Conservation (phyloP, 148 eudicot genomes). For the Rhododendron williamsianum region DNA sequence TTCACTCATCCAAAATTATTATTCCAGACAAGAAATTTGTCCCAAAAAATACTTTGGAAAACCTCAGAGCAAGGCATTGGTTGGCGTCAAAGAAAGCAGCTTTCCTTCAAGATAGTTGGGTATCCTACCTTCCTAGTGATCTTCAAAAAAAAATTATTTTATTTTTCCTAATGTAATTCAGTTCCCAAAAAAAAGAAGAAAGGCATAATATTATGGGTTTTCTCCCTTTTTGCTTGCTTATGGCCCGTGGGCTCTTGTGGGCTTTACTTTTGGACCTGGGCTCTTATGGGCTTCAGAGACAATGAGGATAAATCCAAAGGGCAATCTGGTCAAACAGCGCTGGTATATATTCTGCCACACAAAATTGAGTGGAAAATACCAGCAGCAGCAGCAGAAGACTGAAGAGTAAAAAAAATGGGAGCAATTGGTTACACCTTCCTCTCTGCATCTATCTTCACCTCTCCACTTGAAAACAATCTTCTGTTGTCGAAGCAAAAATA, state of each 20-base stretch:
- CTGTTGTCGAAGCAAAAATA: constrained; percentile 4
- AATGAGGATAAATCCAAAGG: background rate
- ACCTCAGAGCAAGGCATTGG: background rate
- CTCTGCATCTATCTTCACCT: constrained; percentile 10
- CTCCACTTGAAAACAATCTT: constrained; percentile 19
- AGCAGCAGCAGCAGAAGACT: background rate
- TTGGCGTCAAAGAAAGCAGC: no score
- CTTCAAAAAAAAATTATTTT: no score
- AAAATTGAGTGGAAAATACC: background rate
- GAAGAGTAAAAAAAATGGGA: constrained; percentile 27
- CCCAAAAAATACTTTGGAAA: background rate
- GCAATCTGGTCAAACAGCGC: background rate
- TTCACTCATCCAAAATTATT: background rate
- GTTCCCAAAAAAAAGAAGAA: no score
- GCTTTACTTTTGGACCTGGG: background rate
- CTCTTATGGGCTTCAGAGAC: background rate
- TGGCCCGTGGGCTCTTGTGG: background rate
- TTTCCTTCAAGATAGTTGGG: no score
- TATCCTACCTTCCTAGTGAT: no score
- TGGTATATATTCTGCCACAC: background rate
- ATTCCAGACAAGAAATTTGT: no score
- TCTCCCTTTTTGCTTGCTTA: background rate
- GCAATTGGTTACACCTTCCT: constrained; percentile 20
- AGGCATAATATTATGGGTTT: no score
- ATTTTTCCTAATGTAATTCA: no score